phyloP scores from a whole-genome alignment of 331 rosid genomes.

The Stylosanthes scabra region DNA sequence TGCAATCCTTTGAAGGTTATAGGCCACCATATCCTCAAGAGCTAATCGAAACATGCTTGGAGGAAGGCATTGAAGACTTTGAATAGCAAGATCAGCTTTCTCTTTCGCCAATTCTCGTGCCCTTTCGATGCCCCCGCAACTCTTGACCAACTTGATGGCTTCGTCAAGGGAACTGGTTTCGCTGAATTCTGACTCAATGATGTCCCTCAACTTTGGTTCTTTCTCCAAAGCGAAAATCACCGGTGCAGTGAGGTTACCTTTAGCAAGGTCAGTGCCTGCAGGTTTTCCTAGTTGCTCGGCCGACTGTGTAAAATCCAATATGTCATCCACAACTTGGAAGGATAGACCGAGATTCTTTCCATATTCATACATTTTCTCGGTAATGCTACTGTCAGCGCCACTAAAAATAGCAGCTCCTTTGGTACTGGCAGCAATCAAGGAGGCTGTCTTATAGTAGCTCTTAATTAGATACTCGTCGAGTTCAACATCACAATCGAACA shows the following conservation, averaged over 20 bases:
- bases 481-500: conserved; percentile 88
- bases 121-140: conserved; percentile 81
- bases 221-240: conserved; percentile 84
- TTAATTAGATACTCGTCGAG: conserved; percentile 91
- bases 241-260: conserved; percentile 97
- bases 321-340: conserved; percentile 96
- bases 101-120: conserved; percentile 81
- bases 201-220: conserved; percentile 76
- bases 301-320: conserved; percentile 91
- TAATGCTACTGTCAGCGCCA: conserved; percentile 52
- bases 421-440: conserved; percentile 88
- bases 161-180: conserved; percentile 83
- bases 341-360: conserved; percentile 95
- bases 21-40: conserved; percentile 87
- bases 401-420: conserved; percentile 97
- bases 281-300: conserved; percentile 98
- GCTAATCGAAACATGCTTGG: conserved; percentile 65
- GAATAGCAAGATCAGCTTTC: conserved; percentile 90
- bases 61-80: conserved; percentile 84
- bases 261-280: conserved; percentile 88
- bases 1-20: conserved; percentile 86
- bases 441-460: conserved; percentile 95
- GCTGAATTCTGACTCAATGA: conserved; percentile 84
- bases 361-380: conserved; percentile 82
- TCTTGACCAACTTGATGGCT: conserved; percentile 77